A percentile compares a stretch with the other conserved stretches of the same genome.
Conservation (phyloP, 2,329 filamentous ascomycete genomes). For the Pseudocercospora crystallina region DNA sequence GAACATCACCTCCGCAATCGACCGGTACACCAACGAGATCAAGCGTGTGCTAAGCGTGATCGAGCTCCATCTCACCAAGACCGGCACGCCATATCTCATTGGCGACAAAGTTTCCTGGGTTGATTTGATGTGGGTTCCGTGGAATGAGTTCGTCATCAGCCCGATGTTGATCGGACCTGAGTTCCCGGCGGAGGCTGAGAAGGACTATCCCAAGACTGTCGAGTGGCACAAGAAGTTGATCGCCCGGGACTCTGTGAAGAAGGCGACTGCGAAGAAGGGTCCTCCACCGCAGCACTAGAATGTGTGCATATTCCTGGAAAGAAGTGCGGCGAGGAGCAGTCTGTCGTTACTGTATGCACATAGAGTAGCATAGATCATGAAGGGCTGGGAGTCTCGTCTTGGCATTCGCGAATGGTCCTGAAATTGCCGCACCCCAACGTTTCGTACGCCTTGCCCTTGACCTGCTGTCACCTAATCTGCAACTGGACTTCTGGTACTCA, state of each 20-base stretch:
- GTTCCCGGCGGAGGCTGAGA: slow-evolving; percentile 6
- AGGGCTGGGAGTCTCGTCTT: too few species aligned
- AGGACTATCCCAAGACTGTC: slow-evolving; percentile 4
- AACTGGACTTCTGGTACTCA: too few species aligned
- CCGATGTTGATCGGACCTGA: neutral
- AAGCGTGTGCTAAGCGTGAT: slow-evolving; percentile 48
- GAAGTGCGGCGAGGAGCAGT: too few species aligned
- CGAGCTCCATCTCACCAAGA: slow-evolving; percentile 38
- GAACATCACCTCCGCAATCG: slow-evolving; percentile 40
- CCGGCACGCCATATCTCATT: slow-evolving; percentile 40
- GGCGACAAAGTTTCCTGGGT: slow-evolving; percentile 46
- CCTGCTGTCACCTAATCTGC: too few species aligned
- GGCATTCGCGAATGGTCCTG: too few species aligned
- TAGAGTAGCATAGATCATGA: too few species aligned
- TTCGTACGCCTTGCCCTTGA: too few species aligned
- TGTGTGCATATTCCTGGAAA: too few species aligned
- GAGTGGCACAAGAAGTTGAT: slow-evolving; percentile 12
- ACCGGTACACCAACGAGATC: slow-evolving; percentile 49
- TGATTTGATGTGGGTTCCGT: slow-evolving; percentile 32
- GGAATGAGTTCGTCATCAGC: neutral
- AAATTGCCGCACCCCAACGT: too few species aligned
- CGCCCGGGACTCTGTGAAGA: neutral
- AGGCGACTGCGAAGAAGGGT: slow-evolving; percentile 1
- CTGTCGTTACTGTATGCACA: too few species aligned
- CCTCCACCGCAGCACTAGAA: too few species aligned